phyloP scores from a whole-genome alignment of 1,284 basidiomycete genomes.

The Moesziomyces parantarcticus region DNA sequence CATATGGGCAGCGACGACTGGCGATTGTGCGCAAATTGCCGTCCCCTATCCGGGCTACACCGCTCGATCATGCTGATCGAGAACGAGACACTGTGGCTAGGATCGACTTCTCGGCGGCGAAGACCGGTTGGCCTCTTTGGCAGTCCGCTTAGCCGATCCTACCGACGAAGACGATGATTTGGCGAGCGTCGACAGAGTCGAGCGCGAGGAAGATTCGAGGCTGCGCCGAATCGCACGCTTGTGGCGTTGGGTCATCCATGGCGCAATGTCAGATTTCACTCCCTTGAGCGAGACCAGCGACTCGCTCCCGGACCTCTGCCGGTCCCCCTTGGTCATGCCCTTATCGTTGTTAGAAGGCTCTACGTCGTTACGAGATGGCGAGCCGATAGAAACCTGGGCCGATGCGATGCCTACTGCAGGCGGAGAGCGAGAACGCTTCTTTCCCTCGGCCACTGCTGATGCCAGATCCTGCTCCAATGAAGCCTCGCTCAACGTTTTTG shows the following conservation, averaged over 20 bases:
- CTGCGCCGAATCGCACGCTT: constrained; percentile 29
- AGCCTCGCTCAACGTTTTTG: no score
- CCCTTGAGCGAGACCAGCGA: background rate
- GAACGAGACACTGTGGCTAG: no score
- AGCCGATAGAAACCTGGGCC: no score
- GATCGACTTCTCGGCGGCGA: no score
- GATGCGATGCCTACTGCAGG: no score
- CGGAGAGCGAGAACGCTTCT: no score
- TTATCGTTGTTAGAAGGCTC: background rate
- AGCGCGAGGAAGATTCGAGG: constrained; percentile 3
- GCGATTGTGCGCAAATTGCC: background rate
- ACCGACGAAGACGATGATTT: background rate
- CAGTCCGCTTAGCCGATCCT: background rate
- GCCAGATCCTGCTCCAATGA: no score
- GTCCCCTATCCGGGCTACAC: no score
- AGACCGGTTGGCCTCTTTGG: background rate
- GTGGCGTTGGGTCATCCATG: constrained; percentile 27
- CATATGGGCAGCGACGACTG: background rate
- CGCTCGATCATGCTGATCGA: no score
- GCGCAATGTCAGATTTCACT: constrained; percentile 24
- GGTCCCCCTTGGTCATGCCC: background rate
- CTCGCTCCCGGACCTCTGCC: background rate
- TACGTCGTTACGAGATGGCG: background rate
- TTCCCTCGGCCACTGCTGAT: no score
- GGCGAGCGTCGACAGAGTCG: background rate